Percentiles rank a stretch among this genome's conserved stretches.
Conservation (phyloP, 75 land plant species). For the Azolla pinnata region DNA sequence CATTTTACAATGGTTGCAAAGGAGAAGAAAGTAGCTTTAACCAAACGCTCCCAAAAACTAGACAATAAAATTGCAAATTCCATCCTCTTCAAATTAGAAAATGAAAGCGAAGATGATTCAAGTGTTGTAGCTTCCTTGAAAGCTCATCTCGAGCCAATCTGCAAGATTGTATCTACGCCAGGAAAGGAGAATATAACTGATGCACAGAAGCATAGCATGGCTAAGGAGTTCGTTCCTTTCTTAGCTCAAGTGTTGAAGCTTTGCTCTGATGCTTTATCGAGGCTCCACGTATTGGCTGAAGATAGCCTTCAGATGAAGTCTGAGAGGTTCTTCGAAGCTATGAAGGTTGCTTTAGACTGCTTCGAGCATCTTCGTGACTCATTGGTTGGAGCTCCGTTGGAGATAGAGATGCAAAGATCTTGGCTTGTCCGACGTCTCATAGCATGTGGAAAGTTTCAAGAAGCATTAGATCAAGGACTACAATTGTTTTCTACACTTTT, state of each 20-base stretch:
- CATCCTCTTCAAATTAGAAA: neutral
- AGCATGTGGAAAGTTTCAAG: conserved; percentile 18
- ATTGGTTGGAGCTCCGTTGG: conserved; percentile 19
- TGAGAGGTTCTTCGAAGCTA: conserved; percentile 19
- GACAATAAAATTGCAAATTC: neutral
- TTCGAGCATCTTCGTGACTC: conserved; percentile 20
- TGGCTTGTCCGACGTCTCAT: conserved; percentile 24
- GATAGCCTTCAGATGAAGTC: conserved; percentile 9
- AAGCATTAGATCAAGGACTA: conserved; percentile 20
- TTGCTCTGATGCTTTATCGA: conserved; percentile 9
- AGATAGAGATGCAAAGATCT: conserved; percentile 31
- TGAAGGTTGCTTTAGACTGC: conserved; percentile 24
- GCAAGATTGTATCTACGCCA: neutral
- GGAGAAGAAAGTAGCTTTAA: neutral
- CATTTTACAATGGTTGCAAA: conserved; percentile 2
- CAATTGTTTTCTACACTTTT: conserved; percentile 9
- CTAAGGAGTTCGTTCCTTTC: conserved; percentile 28
- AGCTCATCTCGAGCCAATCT: neutral
- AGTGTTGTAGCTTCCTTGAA: neutral
- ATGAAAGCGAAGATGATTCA: neutral
- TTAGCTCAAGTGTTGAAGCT: conserved; percentile 27
- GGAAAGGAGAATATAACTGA: conserved; percentile 18
- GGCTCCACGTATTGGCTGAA: neutral
- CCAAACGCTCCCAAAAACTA: neutral
- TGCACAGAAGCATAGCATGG: conserved; percentile 12